These are phyloP conservation scores for Leucogyrophana mollusca DNA, from an alignment of 768 basidiomycete species.

Conservation along the genomic window DNA sequence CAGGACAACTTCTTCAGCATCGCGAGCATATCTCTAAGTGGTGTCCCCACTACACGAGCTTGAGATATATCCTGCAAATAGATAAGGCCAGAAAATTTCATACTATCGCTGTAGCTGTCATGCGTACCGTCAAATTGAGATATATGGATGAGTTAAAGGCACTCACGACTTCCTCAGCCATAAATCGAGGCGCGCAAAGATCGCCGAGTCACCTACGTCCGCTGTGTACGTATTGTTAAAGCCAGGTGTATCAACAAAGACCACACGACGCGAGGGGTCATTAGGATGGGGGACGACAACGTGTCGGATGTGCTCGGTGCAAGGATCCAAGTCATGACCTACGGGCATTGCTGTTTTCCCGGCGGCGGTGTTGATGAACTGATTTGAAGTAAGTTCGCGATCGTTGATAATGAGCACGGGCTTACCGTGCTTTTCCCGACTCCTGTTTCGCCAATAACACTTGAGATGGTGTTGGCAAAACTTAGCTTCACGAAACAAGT, in stretches of 20 bases:
- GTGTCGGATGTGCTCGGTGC: constrained; percentile 18
- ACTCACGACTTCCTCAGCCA: constrained; percentile 27
- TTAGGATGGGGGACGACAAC: constrained; percentile 14
- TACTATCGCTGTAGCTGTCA: constrained; percentile 20
- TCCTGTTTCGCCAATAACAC: constrained; percentile 19
- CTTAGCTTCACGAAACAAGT: too few species aligned
- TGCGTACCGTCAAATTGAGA: not conserved
- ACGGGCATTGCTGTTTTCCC: not conserved
- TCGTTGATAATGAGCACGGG: not conserved
- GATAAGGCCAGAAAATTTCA: constrained; percentile 28
- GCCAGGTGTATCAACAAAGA: constrained; percentile 20
- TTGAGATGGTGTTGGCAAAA: too few species aligned
- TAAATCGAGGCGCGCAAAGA: constrained; percentile 19
- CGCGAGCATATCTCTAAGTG: constrained; percentile 21
- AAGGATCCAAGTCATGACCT: constrained; percentile 18
- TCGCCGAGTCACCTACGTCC: constrained; percentile 15
- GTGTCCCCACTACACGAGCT: constrained; percentile 28
- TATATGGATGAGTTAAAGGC: too few species aligned
- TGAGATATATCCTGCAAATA: constrained; percentile 35
- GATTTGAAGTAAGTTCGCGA: not conserved
- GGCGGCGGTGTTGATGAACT: too few species aligned
- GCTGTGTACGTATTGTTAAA: constrained; percentile 20
- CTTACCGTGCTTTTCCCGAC: constrained; percentile 22
- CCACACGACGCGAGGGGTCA: constrained; percentile 14
- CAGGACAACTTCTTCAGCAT: constrained; percentile 27